Conservation (phyloP, 2,329 filamentous ascomycete species). For the Aspergillus versicolor region DNA sequence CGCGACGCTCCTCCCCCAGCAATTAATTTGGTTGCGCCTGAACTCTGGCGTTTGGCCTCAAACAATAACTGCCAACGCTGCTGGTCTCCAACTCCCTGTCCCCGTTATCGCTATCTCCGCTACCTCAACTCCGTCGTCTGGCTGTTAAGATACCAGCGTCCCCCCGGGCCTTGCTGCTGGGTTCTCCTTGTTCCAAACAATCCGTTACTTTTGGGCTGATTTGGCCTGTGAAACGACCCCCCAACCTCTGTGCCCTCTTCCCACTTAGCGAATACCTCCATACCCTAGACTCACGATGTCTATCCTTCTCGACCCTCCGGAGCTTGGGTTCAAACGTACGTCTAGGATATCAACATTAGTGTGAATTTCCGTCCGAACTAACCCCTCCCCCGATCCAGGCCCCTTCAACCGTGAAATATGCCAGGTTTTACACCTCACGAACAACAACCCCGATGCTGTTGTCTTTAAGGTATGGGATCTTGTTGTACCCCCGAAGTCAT, state of each 20-base stretch:
- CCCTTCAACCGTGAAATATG: conserved; percentile 65
- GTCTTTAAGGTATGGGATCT: conserved; percentile 60
- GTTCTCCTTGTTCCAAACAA: not conserved
- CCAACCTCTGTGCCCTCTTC: conserved; percentile 8
- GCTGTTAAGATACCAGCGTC: not conserved
- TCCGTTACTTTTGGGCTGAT: conserved; percentile 1
- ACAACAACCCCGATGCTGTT: conserved; percentile 57
- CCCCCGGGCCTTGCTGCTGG: not conserved
- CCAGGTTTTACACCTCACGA: conserved; percentile 59
- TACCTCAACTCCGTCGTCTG: not conserved
- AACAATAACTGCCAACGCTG: conserved; percentile 4
- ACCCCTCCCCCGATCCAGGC: conserved; percentile 43
- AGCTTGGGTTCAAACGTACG: conserved; percentile 89
- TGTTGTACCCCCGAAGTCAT: conserved; percentile 8
- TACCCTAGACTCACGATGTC: conserved; percentile 65
- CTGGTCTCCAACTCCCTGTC: conserved; percentile 1
- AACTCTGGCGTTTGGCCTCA: conserved; percentile 1
- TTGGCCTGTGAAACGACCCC: conserved; percentile 11
- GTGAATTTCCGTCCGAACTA: conserved; percentile 17
- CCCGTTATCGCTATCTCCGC: not conserved
- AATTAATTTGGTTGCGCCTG: conserved; percentile 10
- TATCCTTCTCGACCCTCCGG: conserved; percentile 85
- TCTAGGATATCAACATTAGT: conserved; percentile 14
- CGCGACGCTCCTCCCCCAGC: conserved; percentile 13
- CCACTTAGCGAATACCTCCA: conserved; percentile 17